Evolutionary conservation across 129 eudicot species (phyloP), one percentile per base, ranked within the genome.

Genomic region (Logfia minima): DNA sequence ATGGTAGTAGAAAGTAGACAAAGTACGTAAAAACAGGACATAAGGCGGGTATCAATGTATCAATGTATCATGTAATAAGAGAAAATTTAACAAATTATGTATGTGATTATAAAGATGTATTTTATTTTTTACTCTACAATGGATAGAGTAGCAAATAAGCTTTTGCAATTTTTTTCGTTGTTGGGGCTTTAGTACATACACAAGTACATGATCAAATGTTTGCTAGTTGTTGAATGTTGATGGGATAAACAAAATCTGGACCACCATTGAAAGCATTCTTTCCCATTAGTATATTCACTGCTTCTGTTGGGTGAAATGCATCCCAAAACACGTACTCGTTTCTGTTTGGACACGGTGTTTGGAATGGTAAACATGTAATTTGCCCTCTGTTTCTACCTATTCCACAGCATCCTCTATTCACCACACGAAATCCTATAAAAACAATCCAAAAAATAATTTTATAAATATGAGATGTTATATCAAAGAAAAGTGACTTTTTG

Each of bases 271-370:
- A 93, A 48, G 98, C 96, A 68, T 69, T 88, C 82, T 62, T 68
- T 14, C 91, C 98, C 88, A 93, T 85, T 76, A 90, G 31, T 23
- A 87, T 66, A 61, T 93, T 90, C 31, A 90, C 98, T 1, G 95
- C 92, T 78, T 79, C 92, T 2, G 98, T 93, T 7, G 97, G 98
- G 53, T 93, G 97, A 56, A 93, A 93, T 1, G 98, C 98, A 61
- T 93, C 98, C 98, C 98, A 93, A 69, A 90, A 93, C 31, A 93
- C 77, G 22, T 93, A 93, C 79, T 83, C 79, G 3, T 86, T 75
- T 78, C 98, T 85, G 77, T 93, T 75, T 16, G 74, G 75, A 76
- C 98, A 93, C 2, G 98, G 98, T 7, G 77, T 84, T 75, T 90
- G 90, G 26, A 93, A 83, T n/a, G 98, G 98, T 72, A 93, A 87